Percentiles rank a stretch among this genome's conserved stretches.
Conservation (phyloP, 805 yeast genomes). For the Candida loeiensis region DNA sequence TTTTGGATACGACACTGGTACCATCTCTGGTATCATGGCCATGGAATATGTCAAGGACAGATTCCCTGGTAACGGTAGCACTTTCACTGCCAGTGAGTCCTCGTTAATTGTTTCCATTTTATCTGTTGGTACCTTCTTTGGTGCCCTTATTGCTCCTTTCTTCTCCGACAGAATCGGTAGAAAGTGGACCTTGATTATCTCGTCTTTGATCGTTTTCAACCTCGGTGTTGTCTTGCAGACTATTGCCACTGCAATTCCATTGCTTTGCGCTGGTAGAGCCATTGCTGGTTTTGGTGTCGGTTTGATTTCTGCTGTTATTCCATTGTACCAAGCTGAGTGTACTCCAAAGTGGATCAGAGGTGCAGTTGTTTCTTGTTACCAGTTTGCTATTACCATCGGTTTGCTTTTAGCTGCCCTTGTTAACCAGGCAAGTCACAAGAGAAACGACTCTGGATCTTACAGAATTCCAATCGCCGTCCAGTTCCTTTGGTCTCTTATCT, state of each 20-base stretch:
- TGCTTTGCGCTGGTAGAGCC: slow-evolving; percentile 38
- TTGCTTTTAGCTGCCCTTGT: slow-evolving; percentile 36
- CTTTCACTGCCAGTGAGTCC: slow-evolving; percentile 19
- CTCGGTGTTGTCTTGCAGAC: slow-evolving; percentile 39
- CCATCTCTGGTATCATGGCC: slow-evolving; percentile 41
- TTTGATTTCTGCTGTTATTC: slow-evolving; percentile 37
- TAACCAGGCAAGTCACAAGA: slow-evolving; percentile 33
- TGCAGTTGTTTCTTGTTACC: slow-evolving; percentile 39
- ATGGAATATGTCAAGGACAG: slow-evolving; percentile 33
- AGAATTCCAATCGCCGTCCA: slow-evolving; percentile 42
- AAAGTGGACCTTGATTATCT: slow-evolving; percentile 34
- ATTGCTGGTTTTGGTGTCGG: slow-evolving; percentile 44
- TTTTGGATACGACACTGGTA: slow-evolving; percentile 43
- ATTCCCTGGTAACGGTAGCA: slow-evolving; percentile 18
- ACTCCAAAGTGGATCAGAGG: slow-evolving; percentile 44
- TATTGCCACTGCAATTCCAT: slow-evolving; percentile 30
- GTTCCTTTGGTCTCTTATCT: slow-evolving; percentile 33
- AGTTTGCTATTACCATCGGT: slow-evolving; percentile 40
- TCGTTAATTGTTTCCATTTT: slow-evolving; percentile 29
- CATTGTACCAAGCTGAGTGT: slow-evolving; percentile 40
- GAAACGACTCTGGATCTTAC: slow-evolving; percentile 36
- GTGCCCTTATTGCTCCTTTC: slow-evolving; percentile 36
- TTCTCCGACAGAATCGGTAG: slow-evolving; percentile 38
- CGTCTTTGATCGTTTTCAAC: slow-evolving; percentile 33
- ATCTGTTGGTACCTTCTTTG: slow-evolving; percentile 43